Percentiles rank a stretch among this genome's conserved stretches.
phyloP scores from a whole-genome alignment of 2,329 filamentous ascomycete species.

The Tothia fuscella region DNA sequence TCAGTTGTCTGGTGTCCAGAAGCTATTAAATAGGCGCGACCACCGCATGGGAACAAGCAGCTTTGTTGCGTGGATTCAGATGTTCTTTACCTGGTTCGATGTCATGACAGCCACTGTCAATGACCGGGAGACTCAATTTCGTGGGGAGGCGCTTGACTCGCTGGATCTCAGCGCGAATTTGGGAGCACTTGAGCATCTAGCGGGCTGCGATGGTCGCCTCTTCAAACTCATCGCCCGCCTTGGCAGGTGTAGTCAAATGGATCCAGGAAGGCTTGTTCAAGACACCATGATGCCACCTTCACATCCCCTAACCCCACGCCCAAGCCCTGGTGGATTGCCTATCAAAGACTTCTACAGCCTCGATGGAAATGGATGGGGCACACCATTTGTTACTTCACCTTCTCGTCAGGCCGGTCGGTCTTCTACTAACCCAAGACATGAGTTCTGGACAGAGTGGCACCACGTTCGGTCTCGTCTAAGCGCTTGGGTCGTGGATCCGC shows the following conservation, averaged over 20 bases:
- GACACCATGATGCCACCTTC: slow-evolving; percentile 19
- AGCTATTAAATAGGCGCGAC: slow-evolving; percentile 46
- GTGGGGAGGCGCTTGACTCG: slow-evolving; percentile 50
- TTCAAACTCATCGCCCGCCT: slow-evolving; percentile 80
- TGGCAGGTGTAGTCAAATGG: slow-evolving; percentile 72
- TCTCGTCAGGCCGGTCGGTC: slow-evolving; percentile 14
- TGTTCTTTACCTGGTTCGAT: slow-evolving; percentile 89
- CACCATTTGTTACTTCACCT: slow-evolving; percentile 35
- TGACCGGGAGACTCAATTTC: slow-evolving; percentile 74
- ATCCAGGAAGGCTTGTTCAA: slow-evolving; percentile 56
- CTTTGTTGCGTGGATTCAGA: slow-evolving; percentile 80
- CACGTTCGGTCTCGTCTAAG: slow-evolving; percentile 65
- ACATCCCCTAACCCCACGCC: slow-evolving; percentile 19
- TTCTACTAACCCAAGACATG: slow-evolving; percentile 38
- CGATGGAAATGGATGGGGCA: slow-evolving; percentile 55
- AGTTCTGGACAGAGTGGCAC: slow-evolving; percentile 82
- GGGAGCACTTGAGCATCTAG: slow-evolving; percentile 69
- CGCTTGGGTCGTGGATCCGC: slow-evolving; percentile 39
- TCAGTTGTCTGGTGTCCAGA: slow-evolving; percentile 86
- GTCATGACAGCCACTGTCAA: slow-evolving; percentile 87
- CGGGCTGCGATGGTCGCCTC: slow-evolving; percentile 74
- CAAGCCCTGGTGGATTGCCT: slow-evolving; percentile 1
- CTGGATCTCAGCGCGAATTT: slow-evolving; percentile 53
- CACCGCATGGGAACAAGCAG: slow-evolving; percentile 34
- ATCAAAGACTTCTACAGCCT: slow-evolving; percentile 45